Evolutionary conservation across 2,329 filamentous ascomycete genomes (phyloP), one percentile per base, ranked within the genome.

Genomic region (Microsporum ferrugineum): DNA sequence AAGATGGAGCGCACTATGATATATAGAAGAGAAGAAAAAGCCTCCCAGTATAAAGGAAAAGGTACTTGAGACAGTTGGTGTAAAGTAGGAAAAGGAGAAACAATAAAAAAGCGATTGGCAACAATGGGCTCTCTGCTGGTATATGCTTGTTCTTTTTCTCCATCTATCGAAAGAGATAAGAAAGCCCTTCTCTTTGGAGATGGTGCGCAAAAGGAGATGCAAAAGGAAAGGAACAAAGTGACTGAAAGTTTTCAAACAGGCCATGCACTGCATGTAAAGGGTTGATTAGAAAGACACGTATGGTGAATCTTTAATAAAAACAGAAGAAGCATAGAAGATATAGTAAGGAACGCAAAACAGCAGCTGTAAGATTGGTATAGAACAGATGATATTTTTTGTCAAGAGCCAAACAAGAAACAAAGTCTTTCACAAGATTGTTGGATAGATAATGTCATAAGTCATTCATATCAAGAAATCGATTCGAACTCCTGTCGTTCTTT

Each of bases 401-500:
- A 7, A 49, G 12, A 34, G 31, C 17, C 36, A 23, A 49, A 63
- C 64, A 63, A 64, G 12, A 62, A 63, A 62, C 59, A 51, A 64
- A 34, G 14, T 17, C 33, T 55, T 36, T 55, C 33, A 36, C 31
- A 55, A 36, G 6, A 43, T 12, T 53, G 41, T 33, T 47, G 33
- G 36, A 53, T 34, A 60, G 14, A 43, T n/a, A n/a, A n/a, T 33
- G 12, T 53, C 47, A 31, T 49, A 33, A 59, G 8, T 36, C 55
- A 36, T 43, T 57, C 60, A 53, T 33, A 63, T 78, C 71, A 81
- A 64, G 79, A 79, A 69, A 83, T 79, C 59, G 77, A 80, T 69
- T 84, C 82, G 71, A 84, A 81, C 70, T 85, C 83, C 67, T 83
- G 80, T 55, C 82, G 75, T 75, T 95, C 89, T 65, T 86, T 82